These are phyloP conservation scores for Phytophthora megakarya DNA, from an alignment of 352 stramenopile genomes.

Conservation along the genomic window DNA sequence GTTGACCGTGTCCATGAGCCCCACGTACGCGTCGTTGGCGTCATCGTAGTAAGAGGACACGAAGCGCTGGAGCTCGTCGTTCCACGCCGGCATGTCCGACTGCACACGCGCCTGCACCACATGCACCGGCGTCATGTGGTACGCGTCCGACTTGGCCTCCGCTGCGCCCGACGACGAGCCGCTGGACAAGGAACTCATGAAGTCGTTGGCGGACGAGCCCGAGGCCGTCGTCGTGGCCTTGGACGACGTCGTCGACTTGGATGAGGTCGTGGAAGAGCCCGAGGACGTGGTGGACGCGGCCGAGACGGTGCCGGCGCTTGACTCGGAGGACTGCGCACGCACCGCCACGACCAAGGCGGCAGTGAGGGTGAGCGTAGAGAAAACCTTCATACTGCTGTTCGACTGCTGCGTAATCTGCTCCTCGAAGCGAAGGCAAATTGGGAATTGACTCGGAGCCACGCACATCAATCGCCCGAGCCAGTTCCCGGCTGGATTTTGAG, in stretches of 20 bases:
- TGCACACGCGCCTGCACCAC: conserved; percentile 78
- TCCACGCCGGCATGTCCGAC: conserved; percentile 66
- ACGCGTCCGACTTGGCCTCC: conserved; percentile 37
- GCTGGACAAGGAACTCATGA: conserved; percentile 41
- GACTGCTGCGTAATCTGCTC: conserved; percentile 37
- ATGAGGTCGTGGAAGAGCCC: conserved; percentile 9
- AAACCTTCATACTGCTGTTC: conserved; percentile 41
- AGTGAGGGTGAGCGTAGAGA: conserved; percentile 35
- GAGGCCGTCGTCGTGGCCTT: conserved; percentile 24
- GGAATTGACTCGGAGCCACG: conserved; percentile 25
- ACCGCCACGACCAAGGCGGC: conserved; percentile 22
- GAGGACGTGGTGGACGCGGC: conserved; percentile 27
- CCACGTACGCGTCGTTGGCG: conserved; percentile 57
- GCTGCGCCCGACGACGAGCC: conserved; percentile 23
- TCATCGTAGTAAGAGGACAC: conserved; percentile 63
- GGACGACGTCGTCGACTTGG: conserved; percentile 20
- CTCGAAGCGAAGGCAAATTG: conserved; percentile 46
- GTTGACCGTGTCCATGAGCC: conserved; percentile 83
- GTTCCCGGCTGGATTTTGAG: conserved; percentile 36
- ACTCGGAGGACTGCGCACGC: conserved; percentile 30
- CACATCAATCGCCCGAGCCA: conserved; percentile 31
- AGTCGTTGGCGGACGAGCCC: conserved; percentile 39
- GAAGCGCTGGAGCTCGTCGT: conserved; percentile 57
- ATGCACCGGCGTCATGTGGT: conserved; percentile 76
- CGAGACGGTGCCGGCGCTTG: conserved; percentile 37